Evolutionary conservation across 176 grass and related monocot species (phyloP).

Genomic region (Saccharum officinarum): DNA sequence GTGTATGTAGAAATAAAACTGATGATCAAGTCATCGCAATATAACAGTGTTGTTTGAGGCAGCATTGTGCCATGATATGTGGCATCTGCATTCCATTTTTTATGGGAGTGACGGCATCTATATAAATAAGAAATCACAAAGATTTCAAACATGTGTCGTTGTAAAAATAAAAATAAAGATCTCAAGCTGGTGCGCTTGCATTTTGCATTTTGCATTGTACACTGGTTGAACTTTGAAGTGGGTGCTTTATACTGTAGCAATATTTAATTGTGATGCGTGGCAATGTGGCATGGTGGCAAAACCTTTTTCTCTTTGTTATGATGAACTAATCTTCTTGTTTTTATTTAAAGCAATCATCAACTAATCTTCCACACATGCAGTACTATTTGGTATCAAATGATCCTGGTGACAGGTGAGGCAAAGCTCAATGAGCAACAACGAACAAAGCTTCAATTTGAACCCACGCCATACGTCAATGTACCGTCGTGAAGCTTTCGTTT

Average conservation of each 20-base stretch:
- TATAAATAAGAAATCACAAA: not conserved
- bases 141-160: not conserved
- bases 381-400: not conserved
- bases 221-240: not conserved
- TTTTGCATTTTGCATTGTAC: not conserved
- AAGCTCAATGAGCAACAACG: not conserved
- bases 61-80: constrained; percentile 15
- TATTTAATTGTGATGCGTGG: constrained; percentile 4
- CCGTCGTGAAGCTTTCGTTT: not conserved
- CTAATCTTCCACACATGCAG: not conserved
- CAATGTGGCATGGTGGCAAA: constrained; percentile 23
- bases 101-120: not conserved
- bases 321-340: not conserved
- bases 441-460: constrained; percentile 1
- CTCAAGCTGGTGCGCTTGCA: not conserved
- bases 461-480: not conserved
- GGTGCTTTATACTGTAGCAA: not conserved
- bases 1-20: not conserved
- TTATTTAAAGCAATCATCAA: not conserved
- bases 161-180: not conserved
- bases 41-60: not conserved
- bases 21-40: not conserved
- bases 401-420: not conserved
- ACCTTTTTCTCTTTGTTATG: not conserved
- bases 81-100: not conserved